These are phyloP conservation scores for Venturia nashicola DNA, from an alignment of 2,329 filamentous ascomycete genomes.

Conservation along the genomic window DNA sequence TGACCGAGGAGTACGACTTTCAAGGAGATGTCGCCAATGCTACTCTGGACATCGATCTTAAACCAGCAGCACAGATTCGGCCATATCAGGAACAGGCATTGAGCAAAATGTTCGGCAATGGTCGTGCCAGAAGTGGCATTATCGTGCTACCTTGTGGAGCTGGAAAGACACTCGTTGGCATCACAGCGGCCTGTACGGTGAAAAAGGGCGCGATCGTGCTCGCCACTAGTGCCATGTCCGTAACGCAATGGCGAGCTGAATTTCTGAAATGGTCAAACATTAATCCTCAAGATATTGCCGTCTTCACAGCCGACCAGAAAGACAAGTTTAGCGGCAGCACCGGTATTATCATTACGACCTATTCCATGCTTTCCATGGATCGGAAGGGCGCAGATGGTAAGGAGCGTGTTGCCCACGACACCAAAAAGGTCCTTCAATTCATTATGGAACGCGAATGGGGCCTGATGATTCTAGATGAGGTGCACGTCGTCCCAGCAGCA, in stretches of 20 bases:
- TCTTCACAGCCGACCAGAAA: slow-evolving; percentile 93
- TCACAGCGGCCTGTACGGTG: slow-evolving; percentile 94
- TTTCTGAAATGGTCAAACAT: slow-evolving; percentile 99
- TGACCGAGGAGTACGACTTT: slow-evolving; percentile 96
- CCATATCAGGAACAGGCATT: slow-evolving; percentile 94
- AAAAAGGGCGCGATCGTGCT: slow-evolving; percentile 94
- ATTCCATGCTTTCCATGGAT: slow-evolving; percentile 88
- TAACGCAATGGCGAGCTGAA: slow-evolving; percentile 91
- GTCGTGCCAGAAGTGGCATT: slow-evolving; percentile 90
- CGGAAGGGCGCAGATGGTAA: slow-evolving; percentile 27
- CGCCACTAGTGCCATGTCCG: slow-evolving; percentile 95
- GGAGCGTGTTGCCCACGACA: slow-evolving; percentile 76
- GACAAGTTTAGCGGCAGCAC: slow-evolving; percentile 75
- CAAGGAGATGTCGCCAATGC: slow-evolving; percentile 80
- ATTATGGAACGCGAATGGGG: slow-evolving; percentile 86
- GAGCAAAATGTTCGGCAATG: slow-evolving; percentile 99
- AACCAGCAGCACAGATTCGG: slow-evolving; percentile 79
- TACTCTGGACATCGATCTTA: slow-evolving; percentile 85
- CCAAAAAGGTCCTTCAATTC: slow-evolving; percentile 96
- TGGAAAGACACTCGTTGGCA: slow-evolving; percentile 95
- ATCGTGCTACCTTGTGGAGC: slow-evolving; percentile 95
- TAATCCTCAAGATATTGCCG: slow-evolving; percentile 80
- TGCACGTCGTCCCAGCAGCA: slow-evolving; percentile 92
- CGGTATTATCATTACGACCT: slow-evolving; percentile 93
- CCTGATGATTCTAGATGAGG: slow-evolving; percentile 91